Evolutionary conservation across 2,329 filamentous ascomycete genomes (phyloP), one percentile per base, ranked within the genome.

Genomic region (Pseudogymnoascus sp.): DNA sequence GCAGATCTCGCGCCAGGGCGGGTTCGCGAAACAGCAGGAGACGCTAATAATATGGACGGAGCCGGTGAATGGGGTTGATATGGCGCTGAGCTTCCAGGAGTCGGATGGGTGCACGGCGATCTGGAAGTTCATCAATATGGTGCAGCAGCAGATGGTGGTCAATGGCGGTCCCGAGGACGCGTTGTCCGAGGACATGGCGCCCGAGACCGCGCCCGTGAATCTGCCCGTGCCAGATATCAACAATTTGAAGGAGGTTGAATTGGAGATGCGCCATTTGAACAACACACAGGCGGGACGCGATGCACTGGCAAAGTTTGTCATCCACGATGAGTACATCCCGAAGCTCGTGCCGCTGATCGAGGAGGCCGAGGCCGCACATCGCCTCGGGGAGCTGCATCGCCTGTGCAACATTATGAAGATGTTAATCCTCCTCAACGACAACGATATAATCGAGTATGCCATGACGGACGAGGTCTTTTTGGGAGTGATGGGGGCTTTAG

Each of bases 31-130:
- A 78, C 95, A 99, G 76, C 93, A 97, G 88, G 93, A 97, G 76
- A 99, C 95, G 3, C 84, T 99, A 66, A 97, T 99, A 67, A 93
- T 99, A 66, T 99, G 95, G 95, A 97, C 93, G 40, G 95, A 97
- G 74, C 85, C 87, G 3, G 77, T 74, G 65, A 95, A 87, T 78
- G 89, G 89, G 64, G 87, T 93, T 63, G 95, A 99, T 74, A 97
- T 99, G 95, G 95, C 95, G 47, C 83, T 99, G 67, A 97, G 93
- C 74, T 99, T 99, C 73, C 95, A 99, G 76, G 95, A 99, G 78
- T 89, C 93, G 2, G 95, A 97, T 69, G 95, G 93, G 53, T 99
- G 95, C 76, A 86, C 90, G 19, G 82, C 87, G 67, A 96, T 99
- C 75, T 99, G 95, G 95, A 91, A 93, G 71, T 97, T 97, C 70